phyloP scores from a whole-genome alignment of 495 filamentous ascomycete genomes.

The Schizothecium vesticola region DNA sequence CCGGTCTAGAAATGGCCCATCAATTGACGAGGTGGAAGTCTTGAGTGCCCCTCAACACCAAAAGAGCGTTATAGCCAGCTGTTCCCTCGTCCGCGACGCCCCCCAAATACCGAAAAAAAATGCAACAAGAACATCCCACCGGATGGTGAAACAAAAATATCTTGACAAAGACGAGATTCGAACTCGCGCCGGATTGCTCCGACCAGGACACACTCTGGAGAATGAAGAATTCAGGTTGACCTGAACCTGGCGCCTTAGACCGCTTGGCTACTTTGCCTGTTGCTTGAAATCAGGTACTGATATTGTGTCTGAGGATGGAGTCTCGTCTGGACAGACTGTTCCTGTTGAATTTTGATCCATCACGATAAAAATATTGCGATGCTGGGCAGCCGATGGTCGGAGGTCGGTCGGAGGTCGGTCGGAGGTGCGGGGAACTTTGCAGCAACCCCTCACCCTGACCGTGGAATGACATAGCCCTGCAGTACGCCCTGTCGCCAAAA shows the following conservation, averaged over 20 bases:
- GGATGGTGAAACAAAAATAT: constrained; percentile 2
- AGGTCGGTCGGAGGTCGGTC: not conserved
- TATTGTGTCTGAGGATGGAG: not conserved
- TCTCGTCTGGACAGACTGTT: not conserved
- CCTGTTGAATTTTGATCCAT: not conserved
- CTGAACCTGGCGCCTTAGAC: constrained; percentile 34
- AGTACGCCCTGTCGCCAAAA: not conserved
- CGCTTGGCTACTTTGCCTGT: constrained; percentile 26
- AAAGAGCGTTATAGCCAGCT: not conserved
- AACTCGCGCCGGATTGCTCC: constrained; percentile 29
- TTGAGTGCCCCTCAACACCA: not conserved
- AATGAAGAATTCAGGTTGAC: constrained; percentile 15
- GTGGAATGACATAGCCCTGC: not conserved
- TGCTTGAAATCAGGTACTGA: not conserved
- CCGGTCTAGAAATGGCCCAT: not conserved
- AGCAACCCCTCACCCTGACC: not conserved
- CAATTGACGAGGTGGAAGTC: not conserved
- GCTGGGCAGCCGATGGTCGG: not conserved
- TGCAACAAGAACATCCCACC: not conserved
- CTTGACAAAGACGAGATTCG: constrained; percentile 33
- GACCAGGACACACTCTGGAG: constrained; percentile 21
- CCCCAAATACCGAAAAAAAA: too few species aligned
- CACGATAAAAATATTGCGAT: not conserved
- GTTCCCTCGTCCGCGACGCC: not conserved
- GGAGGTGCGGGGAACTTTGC: not conserved